Evolutionary conservation across 495 filamentous ascomycete species (phyloP).

Genomic region (Neurospora intermedia): DNA sequence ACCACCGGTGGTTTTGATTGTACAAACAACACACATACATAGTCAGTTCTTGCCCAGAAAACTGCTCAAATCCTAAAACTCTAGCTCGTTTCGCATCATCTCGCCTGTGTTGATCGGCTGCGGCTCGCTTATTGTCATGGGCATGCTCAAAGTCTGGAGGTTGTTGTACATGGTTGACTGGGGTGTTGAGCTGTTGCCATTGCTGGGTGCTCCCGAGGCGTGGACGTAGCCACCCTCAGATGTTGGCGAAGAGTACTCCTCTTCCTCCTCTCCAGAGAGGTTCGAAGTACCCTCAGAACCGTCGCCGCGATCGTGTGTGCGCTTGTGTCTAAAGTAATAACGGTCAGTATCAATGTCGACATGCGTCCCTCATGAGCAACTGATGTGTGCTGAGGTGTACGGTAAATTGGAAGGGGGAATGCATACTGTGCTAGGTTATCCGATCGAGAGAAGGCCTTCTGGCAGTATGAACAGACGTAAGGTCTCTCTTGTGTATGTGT

Average conservation of each 20-base stretch:
- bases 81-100: slow-evolving; percentile 17
- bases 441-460: slow-evolving; percentile 94
- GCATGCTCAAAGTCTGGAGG: slow-evolving; percentile 43
- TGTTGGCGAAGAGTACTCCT: slow-evolving; percentile 58
- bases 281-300: slow-evolving; percentile 58
- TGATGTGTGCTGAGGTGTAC: slow-evolving; percentile 14
- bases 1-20: not conserved
- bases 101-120: slow-evolving; percentile 36
- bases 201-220: slow-evolving; percentile 32
- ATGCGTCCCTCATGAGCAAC: slow-evolving; percentile 5
- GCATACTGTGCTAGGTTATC: slow-evolving; percentile 97
- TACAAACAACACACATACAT: slow-evolving; percentile 24
- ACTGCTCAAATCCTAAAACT: slow-evolving; percentile 24
- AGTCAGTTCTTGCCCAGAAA: slow-evolving; percentile 26
- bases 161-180: slow-evolving; percentile 33
- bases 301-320: slow-evolving; percentile 76
- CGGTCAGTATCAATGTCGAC: slow-evolving; percentile 11
- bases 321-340: slow-evolving; percentile 60
- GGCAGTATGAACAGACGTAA: slow-evolving; percentile 93
- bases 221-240: slow-evolving; percentile 45
- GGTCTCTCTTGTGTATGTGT: slow-evolving; percentile 99
- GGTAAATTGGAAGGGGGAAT: slow-evolving; percentile 18
- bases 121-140: slow-evolving; percentile 46
- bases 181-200: slow-evolving; percentile 20
- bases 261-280: slow-evolving; percentile 64